Conservation (phyloP, 139 green algal species). For the Chlamydomonas schloesseri region DNA sequence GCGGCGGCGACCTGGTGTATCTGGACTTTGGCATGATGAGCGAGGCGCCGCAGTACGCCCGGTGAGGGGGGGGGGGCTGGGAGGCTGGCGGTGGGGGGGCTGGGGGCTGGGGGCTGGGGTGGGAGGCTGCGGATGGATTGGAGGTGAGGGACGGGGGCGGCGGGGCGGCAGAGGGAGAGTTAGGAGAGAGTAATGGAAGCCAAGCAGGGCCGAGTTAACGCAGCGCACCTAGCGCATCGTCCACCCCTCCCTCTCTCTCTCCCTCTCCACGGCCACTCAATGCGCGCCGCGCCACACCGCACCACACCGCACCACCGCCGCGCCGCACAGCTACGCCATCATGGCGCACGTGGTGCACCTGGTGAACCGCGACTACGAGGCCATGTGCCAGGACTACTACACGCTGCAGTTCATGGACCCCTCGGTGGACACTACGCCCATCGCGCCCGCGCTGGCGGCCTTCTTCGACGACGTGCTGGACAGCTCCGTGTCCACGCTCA, state of each 20-base stretch:
- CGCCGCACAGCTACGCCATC: conserved; percentile 86
- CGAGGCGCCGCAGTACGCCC: conserved; percentile 80
- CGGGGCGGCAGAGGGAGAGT: no score
- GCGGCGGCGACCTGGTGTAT: conserved; percentile 90
- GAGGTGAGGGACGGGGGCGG: no score
- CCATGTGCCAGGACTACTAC: conserved; percentile 96
- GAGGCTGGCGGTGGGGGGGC: no score
- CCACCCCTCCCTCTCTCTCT: no score
- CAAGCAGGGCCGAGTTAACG: no score
- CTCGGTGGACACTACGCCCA: conserved; percentile 93
- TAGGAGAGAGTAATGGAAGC: no score
- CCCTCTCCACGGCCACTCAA: no score
- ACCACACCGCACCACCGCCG: no score
- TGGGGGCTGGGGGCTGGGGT: no score
- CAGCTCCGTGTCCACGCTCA: conserved; percentile 80
- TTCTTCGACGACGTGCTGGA: conserved; percentile 98
- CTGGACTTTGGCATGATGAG: conserved; percentile 98
- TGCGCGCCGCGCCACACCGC: no score
- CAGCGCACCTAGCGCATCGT: no score
- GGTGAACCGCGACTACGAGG: conserved; percentile 91
- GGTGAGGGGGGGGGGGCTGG: conserved; percentile 34
- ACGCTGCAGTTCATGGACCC: conserved; percentile 90
- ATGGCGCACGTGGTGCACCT: conserved; percentile 98
- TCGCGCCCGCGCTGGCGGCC: conserved; percentile 90
- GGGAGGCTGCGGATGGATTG: no score